phyloP scores from a whole-genome alignment of 139 green algal genomes.

The Chlamydomonas asymmetrica region DNA sequence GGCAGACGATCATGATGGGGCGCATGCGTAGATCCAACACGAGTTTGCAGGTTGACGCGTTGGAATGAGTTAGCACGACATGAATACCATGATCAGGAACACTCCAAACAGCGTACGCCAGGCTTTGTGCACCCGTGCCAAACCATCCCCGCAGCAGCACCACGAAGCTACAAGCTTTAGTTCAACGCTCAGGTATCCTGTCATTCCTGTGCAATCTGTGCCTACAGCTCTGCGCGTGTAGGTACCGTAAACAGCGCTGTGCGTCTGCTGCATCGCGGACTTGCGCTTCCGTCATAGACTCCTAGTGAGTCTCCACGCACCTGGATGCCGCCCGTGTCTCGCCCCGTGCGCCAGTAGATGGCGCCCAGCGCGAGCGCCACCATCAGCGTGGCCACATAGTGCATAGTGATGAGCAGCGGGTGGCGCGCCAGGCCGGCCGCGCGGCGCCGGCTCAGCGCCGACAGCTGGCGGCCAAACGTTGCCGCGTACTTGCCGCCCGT shows the following conservation, averaged over 20 bases:
- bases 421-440: slow-evolving; percentile 43
- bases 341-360: slow-evolving; percentile 55
- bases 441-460: slow-evolving; percentile 34
- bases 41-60: too few species aligned
- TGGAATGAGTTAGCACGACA: too few species aligned
- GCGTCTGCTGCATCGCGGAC: not conserved
- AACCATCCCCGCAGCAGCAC: too few species aligned
- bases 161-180: too few species aligned
- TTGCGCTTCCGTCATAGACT: not conserved
- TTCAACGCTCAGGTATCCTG: too few species aligned
- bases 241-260: not conserved
- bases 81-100: too few species aligned
- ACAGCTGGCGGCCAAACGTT: slow-evolving; percentile 28
- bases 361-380: slow-evolving; percentile 42
- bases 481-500: slow-evolving; percentile 38
- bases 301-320: not conserved
- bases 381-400: slow-evolving; percentile 34
- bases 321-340: slow-evolving; percentile 54
- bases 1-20: too few species aligned
- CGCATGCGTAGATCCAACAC: too few species aligned
- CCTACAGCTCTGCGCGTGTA: slow-evolving; percentile 3
- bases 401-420: slow-evolving; percentile 58
- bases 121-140: too few species aligned
- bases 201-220: too few species aligned
- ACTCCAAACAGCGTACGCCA: too few species aligned